Evolutionary conservation across 2,329 filamentous ascomycete genomes (phyloP).

Genomic region (Chrysoporthe deuterocubensis): DNA sequence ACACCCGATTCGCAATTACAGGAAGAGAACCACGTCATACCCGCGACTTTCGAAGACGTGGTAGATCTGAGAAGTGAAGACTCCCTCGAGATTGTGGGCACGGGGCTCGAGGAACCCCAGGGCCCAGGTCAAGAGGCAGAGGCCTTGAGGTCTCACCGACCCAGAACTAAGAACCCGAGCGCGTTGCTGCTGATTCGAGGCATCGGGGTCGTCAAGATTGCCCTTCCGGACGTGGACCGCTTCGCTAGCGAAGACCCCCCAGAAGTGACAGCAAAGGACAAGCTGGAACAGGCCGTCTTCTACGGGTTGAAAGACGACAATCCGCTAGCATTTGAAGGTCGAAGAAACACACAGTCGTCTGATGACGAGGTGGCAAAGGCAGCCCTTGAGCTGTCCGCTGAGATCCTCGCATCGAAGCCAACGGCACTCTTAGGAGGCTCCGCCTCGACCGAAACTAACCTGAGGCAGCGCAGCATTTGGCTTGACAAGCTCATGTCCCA

Average conservation of each 20-base stretch:
- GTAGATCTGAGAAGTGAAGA: constrained; percentile 75
- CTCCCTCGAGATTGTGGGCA: constrained; percentile 66
- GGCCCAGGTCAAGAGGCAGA: constrained; percentile 44
- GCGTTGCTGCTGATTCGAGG: constrained; percentile 66
- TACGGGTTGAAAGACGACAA: constrained; percentile 83
- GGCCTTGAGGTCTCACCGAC: constrained; percentile 53
- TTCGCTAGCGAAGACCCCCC: constrained; percentile 63
- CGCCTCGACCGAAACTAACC: constrained; percentile 79
- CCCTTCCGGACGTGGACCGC: constrained; percentile 61
- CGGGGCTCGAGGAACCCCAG: constrained; percentile 65
- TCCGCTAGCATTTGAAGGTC: constrained; percentile 81
- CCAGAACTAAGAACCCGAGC: constrained; percentile 64
- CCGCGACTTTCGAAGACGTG: constrained; percentile 80
- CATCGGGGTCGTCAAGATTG: constrained; percentile 63
- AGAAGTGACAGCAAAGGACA: constrained; percentile 79
- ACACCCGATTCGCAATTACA: constrained; percentile 78
- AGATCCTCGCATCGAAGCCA: constrained; percentile 79
- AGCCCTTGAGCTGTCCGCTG: constrained; percentile 76
- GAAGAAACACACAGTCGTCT: constrained; percentile 68
- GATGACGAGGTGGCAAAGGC: constrained; percentile 74
- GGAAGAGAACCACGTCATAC: constrained; percentile 64
- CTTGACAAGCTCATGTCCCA: constrained; percentile 76
- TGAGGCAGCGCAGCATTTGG: constrained; percentile 73
- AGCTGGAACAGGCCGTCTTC: constrained; percentile 93
- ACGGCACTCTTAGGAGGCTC: constrained; percentile 74